These are phyloP conservation scores for Fusarium domesticum DNA, from an alignment of 2,329 filamentous ascomycete genomes.

Conservation along the genomic window DNA sequence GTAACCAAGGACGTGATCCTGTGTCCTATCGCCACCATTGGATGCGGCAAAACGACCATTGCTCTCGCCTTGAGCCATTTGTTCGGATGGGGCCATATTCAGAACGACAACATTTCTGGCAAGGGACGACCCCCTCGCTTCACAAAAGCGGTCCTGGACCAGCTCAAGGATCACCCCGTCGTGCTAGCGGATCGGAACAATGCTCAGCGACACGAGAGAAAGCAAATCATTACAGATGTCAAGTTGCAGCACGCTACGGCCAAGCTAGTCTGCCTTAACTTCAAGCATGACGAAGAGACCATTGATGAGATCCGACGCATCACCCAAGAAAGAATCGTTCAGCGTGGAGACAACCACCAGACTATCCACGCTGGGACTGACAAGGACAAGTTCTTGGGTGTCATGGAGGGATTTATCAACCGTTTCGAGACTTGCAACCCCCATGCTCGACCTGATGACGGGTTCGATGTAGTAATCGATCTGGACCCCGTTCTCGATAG, in stretches of 20 bases:
- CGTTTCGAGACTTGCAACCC: constrained; percentile 78
- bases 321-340: constrained; percentile 74
- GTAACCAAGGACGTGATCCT: constrained; percentile 70
- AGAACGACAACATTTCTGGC: constrained; percentile 93
- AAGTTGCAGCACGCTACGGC: constrained; percentile 58
- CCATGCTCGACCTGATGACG: constrained; percentile 67
- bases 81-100: constrained; percentile 88
- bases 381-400: constrained; percentile 70
- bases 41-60: constrained; percentile 94
- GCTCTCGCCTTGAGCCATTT: constrained; percentile 77
- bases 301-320: constrained; percentile 70
- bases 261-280: constrained; percentile 82
- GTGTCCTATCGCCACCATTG: constrained; percentile 89
- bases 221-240: constrained; percentile 82
- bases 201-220: constrained; percentile 80
- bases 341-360: constrained; percentile 93
- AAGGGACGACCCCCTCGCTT: constrained; percentile 77
- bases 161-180: constrained; percentile 62
- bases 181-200: constrained; percentile 95
- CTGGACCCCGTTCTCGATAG: constrained; percentile 77
- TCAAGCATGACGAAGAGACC: constrained; percentile 75
- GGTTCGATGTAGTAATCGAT: constrained; percentile 82
- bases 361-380: constrained; percentile 86
- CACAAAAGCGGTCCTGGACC: constrained; percentile 63
- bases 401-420: constrained; percentile 91